Conservation (phyloP, 139 green algal species). For the Yamagishiella unicocca region DNA sequence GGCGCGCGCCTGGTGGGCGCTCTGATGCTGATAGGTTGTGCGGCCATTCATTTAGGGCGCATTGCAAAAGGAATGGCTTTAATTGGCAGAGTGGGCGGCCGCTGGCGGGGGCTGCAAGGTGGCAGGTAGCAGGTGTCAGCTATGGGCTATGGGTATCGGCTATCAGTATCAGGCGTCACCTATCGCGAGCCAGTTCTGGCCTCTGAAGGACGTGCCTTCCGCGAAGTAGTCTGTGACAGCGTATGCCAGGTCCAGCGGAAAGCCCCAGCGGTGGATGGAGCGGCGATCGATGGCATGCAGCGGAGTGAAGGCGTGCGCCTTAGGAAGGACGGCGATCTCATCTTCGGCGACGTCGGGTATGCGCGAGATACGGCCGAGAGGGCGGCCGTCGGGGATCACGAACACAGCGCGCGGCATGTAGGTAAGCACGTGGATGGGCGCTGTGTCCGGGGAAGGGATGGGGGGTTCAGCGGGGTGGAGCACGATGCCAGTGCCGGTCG, state of each 20-base stretch:
- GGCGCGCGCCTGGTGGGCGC: no score
- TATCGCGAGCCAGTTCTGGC: background rate
- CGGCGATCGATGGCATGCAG: background rate
- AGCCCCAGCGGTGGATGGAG: background rate
- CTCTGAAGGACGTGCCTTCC: background rate
- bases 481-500: background rate
- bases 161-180: no score
- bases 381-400: background rate
- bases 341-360: background rate
- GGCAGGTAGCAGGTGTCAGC: no score
- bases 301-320: no score
- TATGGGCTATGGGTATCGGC: no score
- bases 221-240: constrained; percentile 9
- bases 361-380: background rate
- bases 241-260: background rate
- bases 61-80: no score
- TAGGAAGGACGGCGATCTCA: background rate
- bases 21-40: no score
- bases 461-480: background rate
- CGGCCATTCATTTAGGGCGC: no score
- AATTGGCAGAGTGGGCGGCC: no score
- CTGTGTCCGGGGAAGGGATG: background rate
- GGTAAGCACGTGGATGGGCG: background rate
- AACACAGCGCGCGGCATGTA: background rate
- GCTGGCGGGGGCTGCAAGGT: no score